Evolutionary conservation across 345 rosid genomes (phyloP).

Genomic region (Cardiospermum halicacabum): DNA sequence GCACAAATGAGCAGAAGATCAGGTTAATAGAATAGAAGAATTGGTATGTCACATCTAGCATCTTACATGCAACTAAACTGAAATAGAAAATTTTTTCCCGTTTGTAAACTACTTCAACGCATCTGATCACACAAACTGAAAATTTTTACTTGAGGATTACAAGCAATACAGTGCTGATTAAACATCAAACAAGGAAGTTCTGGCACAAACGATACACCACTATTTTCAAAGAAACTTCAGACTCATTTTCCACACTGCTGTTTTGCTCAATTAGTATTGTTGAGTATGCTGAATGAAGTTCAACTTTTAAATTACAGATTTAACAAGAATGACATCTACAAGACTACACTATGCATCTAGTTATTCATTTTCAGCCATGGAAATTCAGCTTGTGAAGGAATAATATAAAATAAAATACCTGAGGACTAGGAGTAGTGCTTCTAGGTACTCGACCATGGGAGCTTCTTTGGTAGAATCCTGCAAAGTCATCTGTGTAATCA

Average conservation of each 20-base stretch:
- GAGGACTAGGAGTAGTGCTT: conserved; percentile 68
- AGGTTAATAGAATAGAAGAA: not conserved
- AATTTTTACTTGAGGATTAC: not conserved
- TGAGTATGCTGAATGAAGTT: not conserved
- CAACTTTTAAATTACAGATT: not conserved
- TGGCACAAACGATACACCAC: not conserved
- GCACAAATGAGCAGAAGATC: not conserved
- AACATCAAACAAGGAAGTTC: not conserved
- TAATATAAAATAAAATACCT: conserved; percentile 31
- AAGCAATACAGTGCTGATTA: not conserved
- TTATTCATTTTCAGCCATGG: not conserved
- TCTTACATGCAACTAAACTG: not conserved
- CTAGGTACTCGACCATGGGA: conserved; percentile 32
- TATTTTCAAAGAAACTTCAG: not conserved
- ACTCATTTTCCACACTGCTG: not conserved
- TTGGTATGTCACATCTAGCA: not conserved
- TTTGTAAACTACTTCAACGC: not conserved
- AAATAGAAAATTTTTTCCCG: not conserved
- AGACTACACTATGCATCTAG: not conserved
- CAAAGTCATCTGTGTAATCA: conserved; percentile 38
- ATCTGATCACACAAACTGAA: not conserved
- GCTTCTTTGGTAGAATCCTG: conserved; percentile 43
- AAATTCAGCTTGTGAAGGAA: not conserved
- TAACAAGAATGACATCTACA: not conserved
- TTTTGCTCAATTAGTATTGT: not conserved